These are phyloP conservation scores for Claviceps citrina DNA, from an alignment of 2,329 filamentous ascomycete species.

Conservation along the genomic window DNA sequence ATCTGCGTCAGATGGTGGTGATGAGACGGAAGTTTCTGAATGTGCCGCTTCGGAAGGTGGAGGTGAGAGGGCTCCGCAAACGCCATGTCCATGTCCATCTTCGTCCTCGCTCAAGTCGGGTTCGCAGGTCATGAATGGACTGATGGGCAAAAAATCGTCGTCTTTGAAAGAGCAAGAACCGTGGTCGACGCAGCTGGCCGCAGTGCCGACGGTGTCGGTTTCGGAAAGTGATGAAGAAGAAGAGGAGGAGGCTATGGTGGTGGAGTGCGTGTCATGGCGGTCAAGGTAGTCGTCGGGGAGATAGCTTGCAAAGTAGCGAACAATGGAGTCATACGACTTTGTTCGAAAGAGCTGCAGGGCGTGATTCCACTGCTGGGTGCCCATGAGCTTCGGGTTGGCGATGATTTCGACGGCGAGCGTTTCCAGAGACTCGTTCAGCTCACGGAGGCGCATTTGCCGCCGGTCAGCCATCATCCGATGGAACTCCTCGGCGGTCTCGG, in stretches of 20 bases:
- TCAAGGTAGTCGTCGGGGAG: conserved; percentile 33
- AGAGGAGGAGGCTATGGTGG: conserved; percentile 16
- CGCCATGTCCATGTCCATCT: conserved; percentile 7
- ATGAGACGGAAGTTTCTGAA: conserved; percentile 27
- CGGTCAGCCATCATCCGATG: conserved; percentile 37
- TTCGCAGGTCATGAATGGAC: conserved; percentile 29
- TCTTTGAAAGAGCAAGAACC: conserved; percentile 25
- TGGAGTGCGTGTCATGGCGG: conserved; percentile 22
- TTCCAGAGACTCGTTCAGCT: conserved; percentile 40
- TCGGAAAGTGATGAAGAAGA: conserved; percentile 25
- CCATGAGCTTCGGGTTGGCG: conserved; percentile 42
- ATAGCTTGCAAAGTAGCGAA: conserved; percentile 44
- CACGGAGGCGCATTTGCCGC: conserved; percentile 36
- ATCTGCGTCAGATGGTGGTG: conserved; percentile 19
- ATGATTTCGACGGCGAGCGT: conserved; percentile 46
- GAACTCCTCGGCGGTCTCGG: conserved; percentile 36
- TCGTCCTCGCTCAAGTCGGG: conserved; percentile 19
- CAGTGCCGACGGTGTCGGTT: conserved; percentile 21
- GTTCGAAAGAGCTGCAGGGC: conserved; percentile 45
- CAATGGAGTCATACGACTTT: conserved; percentile 42
- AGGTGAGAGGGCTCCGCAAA: conserved; percentile 19
- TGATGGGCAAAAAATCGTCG: conserved; percentile 19
- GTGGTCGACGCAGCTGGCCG: conserved; percentile 25
- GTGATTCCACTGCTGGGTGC: conserved; percentile 42
- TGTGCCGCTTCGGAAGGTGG: conserved; percentile 36